These are phyloP conservation scores for Hanseniaspora osmophila DNA, from an alignment of 805 yeast species.

Conservation along the genomic window DNA sequence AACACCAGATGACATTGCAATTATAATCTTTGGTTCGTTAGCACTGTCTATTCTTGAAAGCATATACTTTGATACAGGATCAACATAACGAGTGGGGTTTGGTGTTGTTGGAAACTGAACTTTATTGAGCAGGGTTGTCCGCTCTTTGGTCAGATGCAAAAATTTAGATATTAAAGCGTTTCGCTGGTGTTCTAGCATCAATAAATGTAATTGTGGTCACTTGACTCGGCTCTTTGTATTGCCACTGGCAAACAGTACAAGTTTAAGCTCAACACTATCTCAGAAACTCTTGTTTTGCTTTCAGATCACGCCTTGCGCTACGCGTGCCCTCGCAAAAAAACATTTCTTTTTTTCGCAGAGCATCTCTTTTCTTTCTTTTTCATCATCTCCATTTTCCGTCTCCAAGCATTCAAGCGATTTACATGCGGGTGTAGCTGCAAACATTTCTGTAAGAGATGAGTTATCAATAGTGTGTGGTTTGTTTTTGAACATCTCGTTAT, in stretches of 20 bases:
- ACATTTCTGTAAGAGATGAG: too few species aligned
- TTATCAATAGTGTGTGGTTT: too few species aligned
- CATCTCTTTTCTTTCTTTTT: neutral
- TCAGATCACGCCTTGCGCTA: too few species aligned
- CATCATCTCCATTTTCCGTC: neutral
- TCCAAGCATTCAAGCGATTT: too few species aligned
- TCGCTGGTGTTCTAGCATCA: neutral
- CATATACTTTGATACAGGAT: neutral
- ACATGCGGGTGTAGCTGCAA: too few species aligned
- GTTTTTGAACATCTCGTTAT: too few species aligned
- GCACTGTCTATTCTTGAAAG: neutral
- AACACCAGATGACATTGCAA: slow-evolving; percentile 95
- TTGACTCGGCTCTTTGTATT: neutral
- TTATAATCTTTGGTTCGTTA: slow-evolving; percentile 10
- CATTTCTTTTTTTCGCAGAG: neutral
- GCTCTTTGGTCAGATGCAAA: neutral
- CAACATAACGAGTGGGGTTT: neutral
- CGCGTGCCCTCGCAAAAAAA: too few species aligned
- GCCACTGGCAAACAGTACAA: too few species aligned
- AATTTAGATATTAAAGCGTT: neutral
- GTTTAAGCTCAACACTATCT: too few species aligned
- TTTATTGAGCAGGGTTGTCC: neutral
- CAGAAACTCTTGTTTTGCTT: too few species aligned
- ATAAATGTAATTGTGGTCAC: neutral
- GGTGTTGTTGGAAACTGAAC: neutral